Evolutionary conservation across 495 filamentous ascomycete species (phyloP), one percentile per base, ranked within the genome.

Genomic region (Neurospora cerealis): DNA sequence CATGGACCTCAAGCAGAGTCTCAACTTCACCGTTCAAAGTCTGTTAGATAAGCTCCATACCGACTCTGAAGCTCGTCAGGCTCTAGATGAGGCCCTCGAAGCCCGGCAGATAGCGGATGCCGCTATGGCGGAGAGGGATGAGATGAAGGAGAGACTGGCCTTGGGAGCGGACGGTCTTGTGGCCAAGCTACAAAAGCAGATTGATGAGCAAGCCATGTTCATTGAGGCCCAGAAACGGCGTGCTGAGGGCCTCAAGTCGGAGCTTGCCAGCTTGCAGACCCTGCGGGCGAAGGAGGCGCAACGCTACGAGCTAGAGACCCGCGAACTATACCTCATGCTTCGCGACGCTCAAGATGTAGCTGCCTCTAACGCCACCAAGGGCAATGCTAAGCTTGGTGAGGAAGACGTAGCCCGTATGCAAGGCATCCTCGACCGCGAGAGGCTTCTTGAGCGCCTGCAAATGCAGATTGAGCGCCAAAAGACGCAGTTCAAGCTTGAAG

Each of bases 311-410:
- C 81, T 99, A 36, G 96, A 99, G 80, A 98, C 96, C 0, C 88
- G 96, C 77, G 96, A 99, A 83, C 85, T 99, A 13, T 99, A 98
- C 83, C 91, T 99, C 46, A 99, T 99, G 96, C 91, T 99, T 70
- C 90, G 96, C 71, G 96, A 99, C 83, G 96, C 96, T 38, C 96
- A 99, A 81, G 96, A 99, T 80, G 93, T 96, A 75, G 95, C 96
- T 46, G 94, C 92, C 19, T 91, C 91, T 5, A 91, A 93, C 78
- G 93, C 93, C 69, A 92, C 91, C 74, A 95, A 95, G 83, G 85
- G 87, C 62, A 86, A 84, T 24, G 87, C 84, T 69, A 86, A 86
- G 75, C 78, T 88, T 19, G 87, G 83, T 41, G 87, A 89, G 10
- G 86, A 87, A 4, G 89, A 92, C 79, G 90, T 94, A 10, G 87